phyloP scores from a whole-genome alignment of 2,329 filamentous ascomycete genomes.

The Penicillium brasilianum region DNA sequence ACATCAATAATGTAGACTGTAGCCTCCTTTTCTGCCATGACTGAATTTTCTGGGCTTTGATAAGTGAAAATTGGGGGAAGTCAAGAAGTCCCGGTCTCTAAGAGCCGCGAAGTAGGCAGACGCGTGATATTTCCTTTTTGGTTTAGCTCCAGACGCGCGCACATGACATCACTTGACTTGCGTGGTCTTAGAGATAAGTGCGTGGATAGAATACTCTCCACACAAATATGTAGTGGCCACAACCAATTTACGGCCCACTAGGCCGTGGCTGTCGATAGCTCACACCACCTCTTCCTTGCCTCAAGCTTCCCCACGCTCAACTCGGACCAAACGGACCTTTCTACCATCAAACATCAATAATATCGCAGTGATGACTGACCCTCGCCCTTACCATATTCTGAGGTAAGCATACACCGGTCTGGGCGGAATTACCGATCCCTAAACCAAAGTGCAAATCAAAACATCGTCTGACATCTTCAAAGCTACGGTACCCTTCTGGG shows the following conservation, averaged over 20 bases:
- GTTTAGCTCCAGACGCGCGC: constrained; percentile 41
- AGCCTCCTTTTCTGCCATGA: constrained; percentile 91
- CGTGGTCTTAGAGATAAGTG: constrained; percentile 16
- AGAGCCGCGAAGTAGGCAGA: constrained; percentile 46
- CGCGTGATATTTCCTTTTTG: constrained; percentile 48
- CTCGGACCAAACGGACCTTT: constrained; percentile 5
- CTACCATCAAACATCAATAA: background rate
- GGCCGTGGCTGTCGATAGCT: constrained; percentile 10
- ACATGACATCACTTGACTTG: constrained; percentile 45
- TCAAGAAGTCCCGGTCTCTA: constrained; percentile 8
- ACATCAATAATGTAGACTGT: constrained; percentile 91
- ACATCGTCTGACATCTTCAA: constrained; percentile 16
- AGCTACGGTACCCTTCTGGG: constrained; percentile 90
- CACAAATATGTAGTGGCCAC: constrained; percentile 14
- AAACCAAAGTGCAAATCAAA: constrained; percentile 1
- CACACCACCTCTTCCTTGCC: constrained; percentile 3
- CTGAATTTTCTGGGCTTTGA: constrained; percentile 5
- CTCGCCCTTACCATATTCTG: constrained; percentile 42
- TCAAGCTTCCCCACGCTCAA: constrained; percentile 13
- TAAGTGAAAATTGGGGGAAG: constrained; percentile 12
- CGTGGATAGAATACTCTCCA: constrained; percentile 9
- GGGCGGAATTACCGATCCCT: background rate
- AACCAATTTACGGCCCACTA: background rate
- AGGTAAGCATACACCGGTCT: constrained; percentile 29
- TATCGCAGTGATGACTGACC: constrained; percentile 35